These are phyloP conservation scores for Persicaria tinctoria DNA, from an alignment of 148 eudicot species.

Conservation along the genomic window DNA sequence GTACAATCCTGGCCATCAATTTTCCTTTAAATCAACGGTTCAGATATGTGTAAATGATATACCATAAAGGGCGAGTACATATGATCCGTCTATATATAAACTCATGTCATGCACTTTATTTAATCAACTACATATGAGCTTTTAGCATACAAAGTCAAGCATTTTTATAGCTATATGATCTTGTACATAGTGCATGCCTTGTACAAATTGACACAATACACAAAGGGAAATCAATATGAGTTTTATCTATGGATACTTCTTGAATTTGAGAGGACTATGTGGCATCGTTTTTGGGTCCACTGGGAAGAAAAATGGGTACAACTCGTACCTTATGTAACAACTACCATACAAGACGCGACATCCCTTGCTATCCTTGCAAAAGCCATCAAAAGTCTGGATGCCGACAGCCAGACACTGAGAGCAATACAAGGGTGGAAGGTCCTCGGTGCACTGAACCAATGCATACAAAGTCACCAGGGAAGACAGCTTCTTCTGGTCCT, in stretches of 20 bases:
- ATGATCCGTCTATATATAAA: not conserved
- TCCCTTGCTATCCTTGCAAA: conserved; percentile 50
- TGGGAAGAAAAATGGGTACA: conserved; percentile 72
- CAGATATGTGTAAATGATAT: too few relatives aligned
- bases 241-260: not conserved
- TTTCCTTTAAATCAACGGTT: too few relatives aligned
- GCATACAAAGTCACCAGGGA: conserved; percentile 57
- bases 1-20: too few relatives aligned
- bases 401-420: conserved; percentile 66
- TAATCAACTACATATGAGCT: not conserved
- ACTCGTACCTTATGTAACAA: conserved; percentile 67
- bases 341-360: conserved; percentile 70
- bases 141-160: too few relatives aligned
- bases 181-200: too few relatives aligned
- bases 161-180: too few relatives aligned
- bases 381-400: conserved; percentile 32
- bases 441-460: conserved; percentile 69
- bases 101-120: conserved; percentile 6
- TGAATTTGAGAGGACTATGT: not conserved
- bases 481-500: conserved; percentile 37
- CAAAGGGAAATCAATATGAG: too few relatives aligned
- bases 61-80: too few relatives aligned
- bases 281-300: not conserved
- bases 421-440: conserved; percentile 40
- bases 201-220: too few relatives aligned